Percentiles rank a stretch among this genome's conserved stretches.
Conservation (phyloP, 495 filamentous ascomycete species). For the Aspergillus ostianus region DNA sequence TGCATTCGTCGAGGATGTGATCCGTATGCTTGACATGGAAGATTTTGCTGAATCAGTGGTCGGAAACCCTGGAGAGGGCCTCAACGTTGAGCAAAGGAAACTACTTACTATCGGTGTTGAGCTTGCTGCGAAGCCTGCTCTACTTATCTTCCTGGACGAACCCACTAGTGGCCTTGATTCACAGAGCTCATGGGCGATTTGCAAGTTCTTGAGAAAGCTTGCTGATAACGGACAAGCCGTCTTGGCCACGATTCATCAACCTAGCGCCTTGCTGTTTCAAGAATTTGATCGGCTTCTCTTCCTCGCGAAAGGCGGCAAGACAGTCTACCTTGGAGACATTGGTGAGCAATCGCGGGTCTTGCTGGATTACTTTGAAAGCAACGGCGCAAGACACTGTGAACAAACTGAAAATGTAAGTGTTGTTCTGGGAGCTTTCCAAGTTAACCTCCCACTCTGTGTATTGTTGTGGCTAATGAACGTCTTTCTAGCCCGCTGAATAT, state of each 20-base stretch:
- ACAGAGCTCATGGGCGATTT: conserved; percentile 85
- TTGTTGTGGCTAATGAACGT: neutral
- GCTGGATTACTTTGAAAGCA: conserved; percentile 71
- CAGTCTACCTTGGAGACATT: conserved; percentile 86
- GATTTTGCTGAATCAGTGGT: conserved; percentile 42
- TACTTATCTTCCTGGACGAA: conserved; percentile 87
- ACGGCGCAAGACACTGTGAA: conserved; percentile 67
- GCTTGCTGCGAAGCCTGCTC: conserved; percentile 78
- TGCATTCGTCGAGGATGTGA: conserved; percentile 47
- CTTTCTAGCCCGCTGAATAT: conserved; percentile 69
- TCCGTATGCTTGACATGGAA: conserved; percentile 47
- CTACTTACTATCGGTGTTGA: conserved; percentile 87
- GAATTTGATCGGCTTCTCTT: conserved; percentile 87
- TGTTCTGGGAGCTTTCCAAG: no score
- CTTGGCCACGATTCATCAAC: conserved; percentile 91
- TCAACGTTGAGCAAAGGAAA: conserved; percentile 92
- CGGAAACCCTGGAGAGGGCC: conserved; percentile 47
- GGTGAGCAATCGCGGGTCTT: conserved; percentile 68
- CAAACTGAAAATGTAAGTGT: conserved; percentile 53
- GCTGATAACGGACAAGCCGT: conserved; percentile 84
- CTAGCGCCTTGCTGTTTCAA: conserved; percentile 84
- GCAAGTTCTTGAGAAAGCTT: conserved; percentile 73
- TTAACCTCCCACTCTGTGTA: neutral
- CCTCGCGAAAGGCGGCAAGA: conserved; percentile 73
- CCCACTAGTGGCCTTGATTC: conserved; percentile 85